These are phyloP conservation scores for Colletotrichum camelliae DNA, from an alignment of 2,329 filamentous ascomycete genomes.

Conservation along the genomic window DNA sequence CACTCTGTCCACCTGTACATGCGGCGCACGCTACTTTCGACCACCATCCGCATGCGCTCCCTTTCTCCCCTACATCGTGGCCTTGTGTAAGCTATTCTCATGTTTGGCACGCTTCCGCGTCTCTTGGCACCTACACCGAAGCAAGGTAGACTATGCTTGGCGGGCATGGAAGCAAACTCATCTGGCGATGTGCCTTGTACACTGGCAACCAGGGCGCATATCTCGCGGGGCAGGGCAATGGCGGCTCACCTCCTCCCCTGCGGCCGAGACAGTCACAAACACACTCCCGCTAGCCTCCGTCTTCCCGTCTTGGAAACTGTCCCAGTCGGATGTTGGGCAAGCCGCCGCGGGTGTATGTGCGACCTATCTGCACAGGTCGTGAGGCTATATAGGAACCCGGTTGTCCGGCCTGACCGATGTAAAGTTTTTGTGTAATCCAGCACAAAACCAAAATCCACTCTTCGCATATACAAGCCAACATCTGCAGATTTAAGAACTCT, in stretches of 20 bases:
- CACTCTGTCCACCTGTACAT: background rate
- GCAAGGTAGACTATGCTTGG: background rate
- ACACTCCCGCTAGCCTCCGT: slow-evolving; percentile 1
- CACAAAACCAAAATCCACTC: background rate
- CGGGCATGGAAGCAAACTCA: background rate
- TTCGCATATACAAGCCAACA: background rate
- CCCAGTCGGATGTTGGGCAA: background rate
- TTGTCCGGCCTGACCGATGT: background rate
- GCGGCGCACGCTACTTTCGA: slow-evolving; percentile 2
- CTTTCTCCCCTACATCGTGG: background rate
- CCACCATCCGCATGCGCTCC: slow-evolving; percentile 3
- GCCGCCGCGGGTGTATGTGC: background rate
- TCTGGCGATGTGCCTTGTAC: background rate
- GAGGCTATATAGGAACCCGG: slow-evolving; percentile 4
- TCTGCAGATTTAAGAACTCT: no score
- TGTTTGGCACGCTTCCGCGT: background rate
- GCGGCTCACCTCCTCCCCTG: background rate
- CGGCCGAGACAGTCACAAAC: background rate
- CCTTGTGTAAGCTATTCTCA: background rate
- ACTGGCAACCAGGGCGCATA: background rate
- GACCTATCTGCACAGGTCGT: background rate
- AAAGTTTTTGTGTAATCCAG: background rate
- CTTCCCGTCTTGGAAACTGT: background rate
- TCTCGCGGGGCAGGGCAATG: background rate
- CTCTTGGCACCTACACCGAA: background rate